Percentiles rank a stretch among this genome's conserved stretches.
Evolutionary conservation across 345 rosid genomes (phyloP).

Genomic region (Pugionium cornutum): DNA sequence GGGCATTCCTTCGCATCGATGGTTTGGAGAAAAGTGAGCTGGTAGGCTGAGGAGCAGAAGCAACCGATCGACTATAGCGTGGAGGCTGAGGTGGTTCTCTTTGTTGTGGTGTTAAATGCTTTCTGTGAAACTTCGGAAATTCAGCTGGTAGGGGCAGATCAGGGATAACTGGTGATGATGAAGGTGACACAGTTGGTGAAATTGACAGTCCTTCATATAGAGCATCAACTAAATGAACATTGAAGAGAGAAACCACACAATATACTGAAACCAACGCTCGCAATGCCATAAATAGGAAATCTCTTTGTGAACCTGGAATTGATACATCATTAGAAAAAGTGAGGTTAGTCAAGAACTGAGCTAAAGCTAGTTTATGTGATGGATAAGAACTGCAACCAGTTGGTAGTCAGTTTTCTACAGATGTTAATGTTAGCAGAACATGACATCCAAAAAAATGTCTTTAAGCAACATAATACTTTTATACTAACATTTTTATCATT

Average conservation of each 20-base stretch:
- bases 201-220: conserved; percentile 38
- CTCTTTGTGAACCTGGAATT: conserved; percentile 22
- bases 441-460: neutral
- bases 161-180: conserved; percentile 47
- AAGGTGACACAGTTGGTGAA: conserved; percentile 48
- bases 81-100: conserved; percentile 60
- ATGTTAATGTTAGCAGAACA: neutral
- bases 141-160: conserved; percentile 53
- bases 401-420: neutral
- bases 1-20: conserved; percentile 53
- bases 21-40: conserved; percentile 67
- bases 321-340: conserved; percentile 17
- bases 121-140: conserved; percentile 48
- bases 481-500: neutral
- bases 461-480: too few relatives aligned
- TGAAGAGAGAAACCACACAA: conserved; percentile 41
- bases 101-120: conserved; percentile 49
- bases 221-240: conserved; percentile 45
- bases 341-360: neutral
- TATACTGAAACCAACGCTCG: conserved; percentile 46
- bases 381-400: conserved; percentile 10
- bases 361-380: neutral
- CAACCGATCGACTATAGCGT: conserved; percentile 53
- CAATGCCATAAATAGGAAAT: conserved; percentile 35
- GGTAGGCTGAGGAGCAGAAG: conserved; percentile 61